A percentile compares a stretch with the other conserved stretches of the same genome.
These are phyloP conservation scores for Cucurbitaria berberidis DNA, from an alignment of 2,329 filamentous ascomycete species.

Conservation along the genomic window DNA sequence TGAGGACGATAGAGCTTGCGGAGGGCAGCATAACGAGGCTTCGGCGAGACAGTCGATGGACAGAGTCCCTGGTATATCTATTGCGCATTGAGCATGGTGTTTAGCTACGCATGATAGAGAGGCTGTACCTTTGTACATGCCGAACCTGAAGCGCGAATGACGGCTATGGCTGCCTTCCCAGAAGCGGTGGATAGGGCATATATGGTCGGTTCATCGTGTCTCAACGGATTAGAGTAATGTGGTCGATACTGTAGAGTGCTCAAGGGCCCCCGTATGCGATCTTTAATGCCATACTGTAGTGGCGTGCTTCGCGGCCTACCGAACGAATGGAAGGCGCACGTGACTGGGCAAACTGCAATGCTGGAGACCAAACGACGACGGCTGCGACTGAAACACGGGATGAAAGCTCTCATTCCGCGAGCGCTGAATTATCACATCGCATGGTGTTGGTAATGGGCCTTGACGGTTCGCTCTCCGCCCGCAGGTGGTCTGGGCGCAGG, in stretches of 20 bases:
- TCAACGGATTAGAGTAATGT: constrained; percentile 14
- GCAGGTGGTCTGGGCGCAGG: constrained; percentile 20
- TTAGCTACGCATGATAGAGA: not conserved
- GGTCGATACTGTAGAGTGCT: constrained; percentile 14
- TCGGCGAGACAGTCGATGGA: constrained; percentile 60
- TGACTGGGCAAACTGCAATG: not conserved
- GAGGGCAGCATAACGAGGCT: constrained; percentile 70
- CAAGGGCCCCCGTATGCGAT: constrained; percentile 19
- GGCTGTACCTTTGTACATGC: constrained; percentile 68
- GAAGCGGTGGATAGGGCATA: constrained; percentile 89
- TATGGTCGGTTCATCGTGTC: constrained; percentile 65
- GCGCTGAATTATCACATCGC: constrained; percentile 19
- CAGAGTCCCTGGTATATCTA: constrained; percentile 71
- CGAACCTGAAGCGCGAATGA: constrained; percentile 85
- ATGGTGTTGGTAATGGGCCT: constrained; percentile 16
- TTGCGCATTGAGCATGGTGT: constrained; percentile 1
- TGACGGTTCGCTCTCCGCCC: constrained; percentile 31
- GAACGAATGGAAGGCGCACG: not conserved
- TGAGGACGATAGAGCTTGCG: constrained; percentile 73
- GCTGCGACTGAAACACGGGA: constrained; percentile 20
- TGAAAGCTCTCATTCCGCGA: constrained; percentile 46
- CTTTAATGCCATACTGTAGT: constrained; percentile 4
- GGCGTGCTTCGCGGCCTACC: not conserved
- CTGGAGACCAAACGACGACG: constrained; percentile 3
- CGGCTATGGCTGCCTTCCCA: constrained; percentile 86